phyloP scores from a whole-genome alignment of 495 filamentous ascomycete genomes.

The Xylaria nigripes region DNA sequence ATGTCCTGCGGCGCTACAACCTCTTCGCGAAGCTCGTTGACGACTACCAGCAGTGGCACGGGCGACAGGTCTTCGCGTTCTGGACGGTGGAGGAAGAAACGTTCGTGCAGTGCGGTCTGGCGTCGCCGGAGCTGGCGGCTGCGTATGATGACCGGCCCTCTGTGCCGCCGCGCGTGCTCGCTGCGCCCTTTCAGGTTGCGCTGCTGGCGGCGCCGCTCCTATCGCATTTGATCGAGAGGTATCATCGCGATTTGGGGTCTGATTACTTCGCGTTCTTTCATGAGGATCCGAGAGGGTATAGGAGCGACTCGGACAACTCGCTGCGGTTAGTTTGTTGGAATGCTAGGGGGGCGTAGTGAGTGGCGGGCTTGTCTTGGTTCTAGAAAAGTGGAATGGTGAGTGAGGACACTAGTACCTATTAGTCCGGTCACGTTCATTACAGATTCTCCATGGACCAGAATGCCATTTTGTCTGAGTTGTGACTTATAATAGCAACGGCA shows the following conservation, averaged over 20 bases:
- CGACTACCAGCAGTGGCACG: constrained; percentile 5
- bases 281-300: neutral
- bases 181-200: neutral
- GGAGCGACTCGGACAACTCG: neutral
- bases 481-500: too few species aligned
- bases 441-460: too few species aligned
- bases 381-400: too few species aligned
- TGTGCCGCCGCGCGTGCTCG: neutral
- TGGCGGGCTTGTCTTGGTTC: neutral
- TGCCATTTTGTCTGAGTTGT: too few species aligned
- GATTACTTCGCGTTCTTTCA: constrained; percentile 4
- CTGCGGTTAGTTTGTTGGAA: neutral
- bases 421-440: too few species aligned
- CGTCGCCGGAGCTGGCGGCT: neutral
- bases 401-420: too few species aligned
- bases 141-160: neutral
- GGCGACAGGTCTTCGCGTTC: neutral
- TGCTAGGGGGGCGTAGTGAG: neutral
- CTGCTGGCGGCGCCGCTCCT: neutral
- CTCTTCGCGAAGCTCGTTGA: neutral
- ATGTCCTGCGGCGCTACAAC: neutral
- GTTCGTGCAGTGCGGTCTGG: neutral
- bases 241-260: constrained; percentile 1
- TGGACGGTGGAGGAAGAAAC: neutral
- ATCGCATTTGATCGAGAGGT: constrained; percentile 5